Evolutionary conservation across 129 eudicot genomes (phyloP).

Genomic region (Mikania micrantha): DNA sequence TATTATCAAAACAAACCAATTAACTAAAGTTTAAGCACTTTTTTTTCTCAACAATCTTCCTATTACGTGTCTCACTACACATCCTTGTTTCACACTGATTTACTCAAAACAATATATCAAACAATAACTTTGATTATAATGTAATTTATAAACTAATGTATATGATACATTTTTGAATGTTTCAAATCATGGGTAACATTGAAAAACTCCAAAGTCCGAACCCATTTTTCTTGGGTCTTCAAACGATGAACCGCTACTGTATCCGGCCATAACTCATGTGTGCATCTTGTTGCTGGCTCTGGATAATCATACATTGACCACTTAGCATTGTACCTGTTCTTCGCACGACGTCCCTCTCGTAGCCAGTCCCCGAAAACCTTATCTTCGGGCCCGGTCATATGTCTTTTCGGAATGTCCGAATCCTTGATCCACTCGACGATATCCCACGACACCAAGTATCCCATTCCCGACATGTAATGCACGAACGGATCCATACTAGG

Average conservation of each 20-base stretch:
- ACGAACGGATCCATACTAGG: slow-evolving; percentile 82
- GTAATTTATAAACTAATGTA: slow-evolving; percentile 29
- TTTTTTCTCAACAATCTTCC: too few species aligned
- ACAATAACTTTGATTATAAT: slow-evolving; percentile 1
- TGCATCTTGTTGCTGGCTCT: slow-evolving; percentile 62
- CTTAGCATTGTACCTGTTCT: slow-evolving; percentile 72
- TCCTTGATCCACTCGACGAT: slow-evolving; percentile 68
- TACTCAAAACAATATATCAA: not conserved
- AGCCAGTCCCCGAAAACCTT: slow-evolving; percentile 69
- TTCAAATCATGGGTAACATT: slow-evolving; percentile 64
- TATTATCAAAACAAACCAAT: too few species aligned
- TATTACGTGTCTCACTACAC: too few species aligned
- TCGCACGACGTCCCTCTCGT: slow-evolving; percentile 53
- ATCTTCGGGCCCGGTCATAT: slow-evolving; percentile 70
- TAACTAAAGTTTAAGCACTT: too few species aligned
- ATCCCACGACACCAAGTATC: slow-evolving; percentile 78
- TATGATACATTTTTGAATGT: slow-evolving; percentile 79
- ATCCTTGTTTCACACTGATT: too few species aligned
- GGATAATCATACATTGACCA: slow-evolving; percentile 91
- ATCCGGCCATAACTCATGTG: slow-evolving; percentile 93
- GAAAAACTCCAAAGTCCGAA: slow-evolving; percentile 63
- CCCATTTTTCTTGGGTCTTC: slow-evolving; percentile 87
- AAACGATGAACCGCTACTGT: slow-evolving; percentile 75
- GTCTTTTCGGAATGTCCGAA: slow-evolving; percentile 54
- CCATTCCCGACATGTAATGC: slow-evolving; percentile 96